Conservation (phyloP, 805 yeast genomes). For the Starmerella cellae region DNA sequence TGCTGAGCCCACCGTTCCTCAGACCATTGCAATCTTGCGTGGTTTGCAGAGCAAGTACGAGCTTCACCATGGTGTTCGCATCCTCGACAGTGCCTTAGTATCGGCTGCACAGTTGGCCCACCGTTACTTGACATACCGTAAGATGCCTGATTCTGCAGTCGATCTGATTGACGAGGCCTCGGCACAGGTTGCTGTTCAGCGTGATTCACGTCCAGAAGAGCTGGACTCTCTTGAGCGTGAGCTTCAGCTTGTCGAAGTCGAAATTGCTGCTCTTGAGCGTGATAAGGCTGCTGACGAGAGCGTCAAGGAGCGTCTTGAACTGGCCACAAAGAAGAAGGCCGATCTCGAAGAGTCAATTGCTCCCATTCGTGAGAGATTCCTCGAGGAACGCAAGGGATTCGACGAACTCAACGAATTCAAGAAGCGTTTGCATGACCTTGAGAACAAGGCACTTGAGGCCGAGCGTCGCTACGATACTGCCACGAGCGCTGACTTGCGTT, state of each 20-base stretch:
- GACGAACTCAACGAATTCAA: constrained; percentile 82
- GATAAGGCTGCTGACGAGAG: constrained; percentile 73
- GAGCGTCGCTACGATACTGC: constrained; percentile 93
- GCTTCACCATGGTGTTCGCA: constrained; percentile 94
- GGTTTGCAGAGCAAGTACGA: constrained; percentile 93
- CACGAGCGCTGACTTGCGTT: constrained; percentile 88
- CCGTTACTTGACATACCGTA: constrained; percentile 85
- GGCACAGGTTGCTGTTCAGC: constrained; percentile 93
- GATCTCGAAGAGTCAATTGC: constrained; percentile 70
- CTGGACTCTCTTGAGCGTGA: constrained; percentile 88
- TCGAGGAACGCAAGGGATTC: constrained; percentile 79
- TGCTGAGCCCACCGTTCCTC: constrained; percentile 80
- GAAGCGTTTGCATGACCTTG: constrained; percentile 82
- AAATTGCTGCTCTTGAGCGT: constrained; percentile 91
- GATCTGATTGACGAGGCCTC: constrained; percentile 93
- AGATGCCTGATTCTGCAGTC: constrained; percentile 92
- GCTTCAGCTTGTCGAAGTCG: constrained; percentile 81
- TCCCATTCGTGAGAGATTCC: constrained; percentile 75
- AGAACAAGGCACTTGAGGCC: constrained; percentile 86
- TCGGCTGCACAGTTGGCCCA: constrained; percentile 91
- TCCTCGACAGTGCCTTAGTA: constrained; percentile 85
- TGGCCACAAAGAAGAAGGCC: constrained; percentile 68
- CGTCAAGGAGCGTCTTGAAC: constrained; percentile 72
- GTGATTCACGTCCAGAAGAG: constrained; percentile 97
- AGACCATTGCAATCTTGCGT: constrained; percentile 90